Evolutionary conservation across 768 basidiomycete genomes (phyloP).

Genomic region (Mrakia gelida): DNA sequence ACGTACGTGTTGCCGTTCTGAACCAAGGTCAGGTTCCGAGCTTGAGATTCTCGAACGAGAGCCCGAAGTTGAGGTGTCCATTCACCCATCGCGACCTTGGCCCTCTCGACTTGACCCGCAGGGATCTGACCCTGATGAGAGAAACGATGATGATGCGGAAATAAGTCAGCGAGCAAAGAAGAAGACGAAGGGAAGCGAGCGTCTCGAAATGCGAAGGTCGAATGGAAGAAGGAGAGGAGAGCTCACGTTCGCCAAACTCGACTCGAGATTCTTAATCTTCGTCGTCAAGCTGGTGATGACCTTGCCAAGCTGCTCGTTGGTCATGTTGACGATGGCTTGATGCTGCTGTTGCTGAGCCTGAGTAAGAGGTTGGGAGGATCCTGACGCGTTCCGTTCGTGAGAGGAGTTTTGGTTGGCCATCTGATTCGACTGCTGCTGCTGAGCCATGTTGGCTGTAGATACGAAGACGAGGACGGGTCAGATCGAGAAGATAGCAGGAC

Average conservation of each 20-base stretch:
- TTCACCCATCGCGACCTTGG: constrained; percentile 12
- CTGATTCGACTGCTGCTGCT: constrained; percentile 4
- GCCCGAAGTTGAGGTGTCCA: constrained; percentile 22
- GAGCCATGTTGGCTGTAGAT: not conserved
- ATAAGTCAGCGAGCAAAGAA: not conserved
- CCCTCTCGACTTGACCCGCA: constrained; percentile 10
- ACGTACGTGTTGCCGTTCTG: not conserved
- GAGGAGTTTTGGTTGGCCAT: constrained; percentile 1
- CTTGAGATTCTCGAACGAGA: constrained; percentile 17
- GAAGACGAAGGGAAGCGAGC: not conserved
- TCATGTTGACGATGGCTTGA: not conserved
- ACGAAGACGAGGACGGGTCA: not conserved
- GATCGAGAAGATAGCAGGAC: not conserved
- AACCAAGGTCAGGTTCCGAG: constrained; percentile 15
- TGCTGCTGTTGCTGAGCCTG: constrained; percentile 2
- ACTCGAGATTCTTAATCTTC: not conserved
- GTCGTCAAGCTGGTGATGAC: not conserved
- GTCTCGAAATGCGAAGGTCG: not conserved
- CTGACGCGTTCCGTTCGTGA: constrained; percentile 5
- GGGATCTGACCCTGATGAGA: constrained; percentile 4
- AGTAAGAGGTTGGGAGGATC: not conserved
- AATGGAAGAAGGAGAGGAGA: not conserved
- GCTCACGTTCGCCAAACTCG: not conserved
- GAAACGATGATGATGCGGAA: not conserved
- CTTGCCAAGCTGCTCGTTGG: not conserved